Conservation (phyloP, 2,329 filamentous ascomycete genomes). For the Alternaria sp. region DNA sequence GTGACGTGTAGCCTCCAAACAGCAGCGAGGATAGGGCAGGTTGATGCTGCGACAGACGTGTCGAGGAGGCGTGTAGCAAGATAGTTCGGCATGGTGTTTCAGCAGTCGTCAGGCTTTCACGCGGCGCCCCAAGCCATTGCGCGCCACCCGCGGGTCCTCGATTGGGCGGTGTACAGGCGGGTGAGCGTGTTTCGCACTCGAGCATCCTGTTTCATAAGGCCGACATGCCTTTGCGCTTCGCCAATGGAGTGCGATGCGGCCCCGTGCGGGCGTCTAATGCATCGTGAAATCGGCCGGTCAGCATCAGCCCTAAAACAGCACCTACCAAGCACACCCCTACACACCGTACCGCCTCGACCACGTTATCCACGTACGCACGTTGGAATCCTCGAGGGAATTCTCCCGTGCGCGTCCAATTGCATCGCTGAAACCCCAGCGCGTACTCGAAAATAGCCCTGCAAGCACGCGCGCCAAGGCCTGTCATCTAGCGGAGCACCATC, state of each 20-base stretch:
- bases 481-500: constrained; percentile 5
- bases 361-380: constrained; percentile 1
- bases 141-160: not conserved
- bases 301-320: constrained; percentile 24
- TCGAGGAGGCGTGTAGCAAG: constrained; percentile 20
- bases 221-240: constrained; percentile 15
- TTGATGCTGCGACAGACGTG: constrained; percentile 18
- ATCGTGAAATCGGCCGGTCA: constrained; percentile 24
- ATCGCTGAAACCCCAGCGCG: constrained; percentile 9
- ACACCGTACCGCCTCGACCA: not conserved
- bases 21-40: constrained; percentile 6
- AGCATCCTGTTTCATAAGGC: constrained; percentile 8
- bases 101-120: constrained; percentile 1
- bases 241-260: constrained; percentile 19
- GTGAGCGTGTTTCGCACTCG: constrained; percentile 29
- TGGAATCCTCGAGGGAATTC: not conserved
- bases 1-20: not conserved
- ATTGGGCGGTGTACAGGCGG: constrained; percentile 19
- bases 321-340: constrained; percentile 11
- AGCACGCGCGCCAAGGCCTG: constrained; percentile 20
- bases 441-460: constrained; percentile 15
- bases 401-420: constrained; percentile 8
- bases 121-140: not conserved
- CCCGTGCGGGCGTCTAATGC: not conserved
- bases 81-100: constrained; percentile 20